Evolutionary conservation across 2,329 filamentous ascomycete species (phyloP).

Genomic region (Curvularia spicifera): DNA sequence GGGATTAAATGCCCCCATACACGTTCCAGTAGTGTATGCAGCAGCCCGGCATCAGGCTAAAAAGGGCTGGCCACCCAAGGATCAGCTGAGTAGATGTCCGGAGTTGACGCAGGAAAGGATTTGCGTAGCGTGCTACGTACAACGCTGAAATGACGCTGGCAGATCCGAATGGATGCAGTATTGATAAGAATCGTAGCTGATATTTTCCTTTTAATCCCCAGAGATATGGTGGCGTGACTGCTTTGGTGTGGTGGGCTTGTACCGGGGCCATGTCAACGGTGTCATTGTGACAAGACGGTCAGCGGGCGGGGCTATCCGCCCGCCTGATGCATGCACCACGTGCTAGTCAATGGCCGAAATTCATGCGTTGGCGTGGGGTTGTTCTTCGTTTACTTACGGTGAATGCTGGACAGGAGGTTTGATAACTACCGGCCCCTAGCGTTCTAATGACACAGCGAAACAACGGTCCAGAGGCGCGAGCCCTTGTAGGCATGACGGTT

Average conservation of each 20-base stretch:
- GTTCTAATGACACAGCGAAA: not conserved
- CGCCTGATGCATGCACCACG: conserved; percentile 16
- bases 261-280: conserved; percentile 21
- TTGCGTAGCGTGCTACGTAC: not conserved
- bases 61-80: not conserved
- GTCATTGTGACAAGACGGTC: conserved; percentile 13
- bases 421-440: not conserved
- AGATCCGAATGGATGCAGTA: not conserved
- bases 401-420: not conserved
- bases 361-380: conserved; percentile 4
- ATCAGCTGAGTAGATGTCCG: not conserved
- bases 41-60: conserved; percentile 5
- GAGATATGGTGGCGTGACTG: conserved; percentile 5
- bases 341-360: conserved; percentile 8
- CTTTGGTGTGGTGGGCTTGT: conserved; percentile 5
- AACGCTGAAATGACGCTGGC: too few species aligned
- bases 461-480: not conserved
- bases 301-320: conserved; percentile 21
- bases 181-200: not conserved
- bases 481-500: not conserved
- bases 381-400: not conserved
- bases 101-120: not conserved
- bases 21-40: conserved; percentile 1
- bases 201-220: not conserved
- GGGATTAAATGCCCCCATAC: not conserved